phyloP scores from a whole-genome alignment of 2,329 filamentous ascomycete species.

The Coniella vitis region DNA sequence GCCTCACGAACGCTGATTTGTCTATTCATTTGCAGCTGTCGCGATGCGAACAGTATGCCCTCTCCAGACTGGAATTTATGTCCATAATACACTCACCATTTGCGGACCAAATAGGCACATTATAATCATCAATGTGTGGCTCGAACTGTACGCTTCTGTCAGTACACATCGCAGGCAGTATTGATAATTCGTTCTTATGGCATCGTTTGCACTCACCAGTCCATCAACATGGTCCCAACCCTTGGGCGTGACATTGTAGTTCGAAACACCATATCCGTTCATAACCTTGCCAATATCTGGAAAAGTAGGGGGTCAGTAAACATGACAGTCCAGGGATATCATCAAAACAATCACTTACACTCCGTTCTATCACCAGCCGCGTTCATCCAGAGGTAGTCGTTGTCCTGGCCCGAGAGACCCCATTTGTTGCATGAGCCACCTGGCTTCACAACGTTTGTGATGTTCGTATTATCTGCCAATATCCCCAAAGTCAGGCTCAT shows the following conservation, averaged over 20 bases:
- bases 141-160: constrained; percentile 16
- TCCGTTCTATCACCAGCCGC: constrained; percentile 36
- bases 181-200: too few species aligned
- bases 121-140: constrained; percentile 24
- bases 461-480: constrained; percentile 23
- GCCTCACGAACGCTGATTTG: too few species aligned
- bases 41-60: too few species aligned
- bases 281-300: constrained; percentile 34
- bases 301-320: too few species aligned
- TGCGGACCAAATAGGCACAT: constrained; percentile 21
- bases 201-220: constrained; percentile 18
- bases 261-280: constrained; percentile 34
- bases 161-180: too few species aligned
- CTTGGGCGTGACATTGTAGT: constrained; percentile 29
- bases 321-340: too few species aligned
- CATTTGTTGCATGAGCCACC: constrained; percentile 36
- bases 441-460: constrained; percentile 28
- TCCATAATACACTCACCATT: constrained; percentile 9
- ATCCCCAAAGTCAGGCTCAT: background rate
- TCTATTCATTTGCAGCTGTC: too few species aligned
- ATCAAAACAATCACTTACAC: constrained; percentile 23
- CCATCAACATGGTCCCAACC: constrained; percentile 22
- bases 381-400: constrained; percentile 37
- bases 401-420: constrained; percentile 34
- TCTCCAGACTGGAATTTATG: too few species aligned